phyloP scores from a whole-genome alignment of 306 rosid species.

The Dalbergia cultrata region DNA sequence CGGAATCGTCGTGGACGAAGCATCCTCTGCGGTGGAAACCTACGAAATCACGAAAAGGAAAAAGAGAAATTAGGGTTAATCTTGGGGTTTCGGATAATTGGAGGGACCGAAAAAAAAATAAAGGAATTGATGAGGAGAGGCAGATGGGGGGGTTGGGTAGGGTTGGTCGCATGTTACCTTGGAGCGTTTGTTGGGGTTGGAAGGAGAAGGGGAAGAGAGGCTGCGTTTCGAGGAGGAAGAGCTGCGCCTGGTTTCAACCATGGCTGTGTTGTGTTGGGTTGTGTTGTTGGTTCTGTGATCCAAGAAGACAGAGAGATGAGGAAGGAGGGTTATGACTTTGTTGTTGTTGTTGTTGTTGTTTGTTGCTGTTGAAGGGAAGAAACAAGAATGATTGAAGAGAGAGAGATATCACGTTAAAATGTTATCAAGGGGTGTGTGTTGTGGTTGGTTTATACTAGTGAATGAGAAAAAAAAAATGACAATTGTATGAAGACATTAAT shows the following conservation, averaged over 20 bases:
- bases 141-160: background rate
- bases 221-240: conserved; percentile 82
- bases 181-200: conserved; percentile 78
- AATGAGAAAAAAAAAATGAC: background rate
- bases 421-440: conserved; percentile 20
- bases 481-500: too few relatives aligned
- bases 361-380: background rate
- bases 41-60: conserved; percentile 30
- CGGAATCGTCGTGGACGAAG: conserved; percentile 57
- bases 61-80: background rate
- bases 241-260: conserved; percentile 95
- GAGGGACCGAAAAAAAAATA: background rate
- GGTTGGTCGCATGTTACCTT: too few relatives aligned
- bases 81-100: background rate
- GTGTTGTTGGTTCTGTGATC: conserved; percentile 50
- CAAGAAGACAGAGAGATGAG: conserved; percentile 38
- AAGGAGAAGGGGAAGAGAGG: conserved; percentile 72
- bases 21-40: conserved; percentile 63
- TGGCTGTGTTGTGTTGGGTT: conserved; percentile 29
- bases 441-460: background rate
- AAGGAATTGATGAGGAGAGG: background rate
- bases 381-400: conserved; percentile 54
- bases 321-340: background rate
- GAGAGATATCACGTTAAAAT: conserved; percentile 36
- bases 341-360: background rate